These are phyloP conservation scores for Ophiocordyceps robertsii DNA, from an alignment of 2,329 filamentous ascomycete genomes.

Conservation along the genomic window DNA sequence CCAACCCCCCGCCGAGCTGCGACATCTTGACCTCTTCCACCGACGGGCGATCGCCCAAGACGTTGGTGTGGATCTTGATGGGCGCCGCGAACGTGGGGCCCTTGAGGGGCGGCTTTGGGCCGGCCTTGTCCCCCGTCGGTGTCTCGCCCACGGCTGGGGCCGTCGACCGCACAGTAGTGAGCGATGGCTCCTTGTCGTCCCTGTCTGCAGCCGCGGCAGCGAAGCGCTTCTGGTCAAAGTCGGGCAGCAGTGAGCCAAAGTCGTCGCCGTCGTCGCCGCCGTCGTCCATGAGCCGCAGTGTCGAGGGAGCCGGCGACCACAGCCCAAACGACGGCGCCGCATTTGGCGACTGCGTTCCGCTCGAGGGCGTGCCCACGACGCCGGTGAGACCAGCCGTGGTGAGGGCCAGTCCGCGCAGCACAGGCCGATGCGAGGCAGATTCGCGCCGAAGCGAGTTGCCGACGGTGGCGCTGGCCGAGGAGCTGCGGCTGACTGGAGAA, in stretches of 20 bases:
- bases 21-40: constrained; percentile 17
- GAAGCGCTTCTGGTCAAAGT: constrained; percentile 32
- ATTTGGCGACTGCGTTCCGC: constrained; percentile 9
- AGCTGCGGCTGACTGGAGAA: constrained; percentile 26
- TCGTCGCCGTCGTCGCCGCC: constrained; percentile 34
- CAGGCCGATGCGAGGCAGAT: constrained; percentile 14
- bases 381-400: constrained; percentile 4
- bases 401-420: constrained; percentile 6
- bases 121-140: not conserved
- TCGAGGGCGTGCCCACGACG: constrained; percentile 5
- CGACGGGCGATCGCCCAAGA: constrained; percentile 14
- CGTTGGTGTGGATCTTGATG: constrained; percentile 20
- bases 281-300: constrained; percentile 29
- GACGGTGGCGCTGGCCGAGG: constrained; percentile 27
- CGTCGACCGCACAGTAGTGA: not conserved
- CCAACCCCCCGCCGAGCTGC: constrained; percentile 22
- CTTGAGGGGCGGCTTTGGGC: constrained; percentile 8
- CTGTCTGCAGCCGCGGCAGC: not conserved
- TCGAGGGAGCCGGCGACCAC: constrained; percentile 22
- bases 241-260: constrained; percentile 35
- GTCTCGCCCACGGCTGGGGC: constrained; percentile 5
- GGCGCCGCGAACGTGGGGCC: constrained; percentile 19
- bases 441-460: constrained; percentile 15
- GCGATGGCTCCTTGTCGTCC: not conserved
- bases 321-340: constrained; percentile 12